phyloP scores from a whole-genome alignment of 2,329 filamentous ascomycete genomes.

The Camillea tinctor region DNA sequence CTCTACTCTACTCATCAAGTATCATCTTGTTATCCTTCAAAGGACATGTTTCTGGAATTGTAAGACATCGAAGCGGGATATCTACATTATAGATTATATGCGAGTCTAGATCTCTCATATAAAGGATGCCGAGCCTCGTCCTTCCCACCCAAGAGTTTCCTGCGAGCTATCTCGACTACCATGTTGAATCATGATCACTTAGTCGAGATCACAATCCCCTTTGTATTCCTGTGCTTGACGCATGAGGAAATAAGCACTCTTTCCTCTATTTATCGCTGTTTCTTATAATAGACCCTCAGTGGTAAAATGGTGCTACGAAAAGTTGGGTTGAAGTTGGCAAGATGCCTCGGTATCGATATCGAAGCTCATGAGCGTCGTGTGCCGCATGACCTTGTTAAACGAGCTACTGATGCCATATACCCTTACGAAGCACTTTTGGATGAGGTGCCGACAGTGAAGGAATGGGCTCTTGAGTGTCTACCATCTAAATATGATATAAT shows the following conservation, averaged over 20 bases:
- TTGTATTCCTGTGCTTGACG: background rate
- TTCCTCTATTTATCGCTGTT: background rate
- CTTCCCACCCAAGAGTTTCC: background rate
- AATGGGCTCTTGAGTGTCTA: constrained; percentile 57
- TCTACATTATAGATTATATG: background rate
- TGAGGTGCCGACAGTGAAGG: constrained; percentile 62
- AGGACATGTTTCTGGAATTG: background rate
- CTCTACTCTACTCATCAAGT: background rate
- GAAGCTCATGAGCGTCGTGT: background rate
- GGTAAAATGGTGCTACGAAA: background rate
- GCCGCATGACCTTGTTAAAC: background rate
- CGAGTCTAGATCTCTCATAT: background rate
- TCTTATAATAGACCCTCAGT: background rate
- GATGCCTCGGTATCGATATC: constrained; percentile 8
- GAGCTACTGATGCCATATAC: constrained; percentile 2
- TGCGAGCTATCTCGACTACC: background rate
- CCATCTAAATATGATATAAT: constrained; percentile 48
- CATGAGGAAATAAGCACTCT: background rate
- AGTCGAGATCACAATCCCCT: background rate
- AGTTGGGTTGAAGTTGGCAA: background rate
- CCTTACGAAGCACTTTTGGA: constrained; percentile 64
- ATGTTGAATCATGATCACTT: background rate
- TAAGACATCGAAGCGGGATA: background rate
- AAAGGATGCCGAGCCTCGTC: background rate
- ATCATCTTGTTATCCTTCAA: background rate